phyloP scores from a whole-genome alignment of 2,329 filamentous ascomycete species.

The Alternaria sp. region DNA sequence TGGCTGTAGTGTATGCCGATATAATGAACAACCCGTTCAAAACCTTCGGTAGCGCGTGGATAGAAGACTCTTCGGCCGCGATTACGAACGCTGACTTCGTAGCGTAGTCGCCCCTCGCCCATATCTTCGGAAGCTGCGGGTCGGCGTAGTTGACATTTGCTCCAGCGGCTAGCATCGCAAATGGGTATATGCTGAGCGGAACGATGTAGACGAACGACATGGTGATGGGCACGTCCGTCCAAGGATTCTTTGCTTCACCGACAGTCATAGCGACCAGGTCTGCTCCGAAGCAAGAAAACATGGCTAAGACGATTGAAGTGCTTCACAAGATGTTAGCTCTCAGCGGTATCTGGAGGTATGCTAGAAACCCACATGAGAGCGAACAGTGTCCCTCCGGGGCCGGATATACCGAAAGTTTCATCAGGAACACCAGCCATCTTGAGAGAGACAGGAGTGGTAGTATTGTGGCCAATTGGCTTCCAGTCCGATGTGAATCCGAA shows the following conservation, averaged over 20 bases:
- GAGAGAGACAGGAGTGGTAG: conserved; percentile 3
- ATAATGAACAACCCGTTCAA: conserved; percentile 40
- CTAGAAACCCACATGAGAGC: conserved; percentile 33
- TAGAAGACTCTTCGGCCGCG: conserved; percentile 29
- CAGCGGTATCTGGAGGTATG: neutral
- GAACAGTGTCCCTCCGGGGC: conserved; percentile 33
- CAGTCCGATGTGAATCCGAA: conserved; percentile 30
- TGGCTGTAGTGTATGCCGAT: conserved; percentile 41
- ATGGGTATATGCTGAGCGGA: conserved; percentile 34
- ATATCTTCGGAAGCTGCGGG: conserved; percentile 29
- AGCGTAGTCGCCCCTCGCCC: conserved; percentile 8
- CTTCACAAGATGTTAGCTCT: conserved; percentile 11
- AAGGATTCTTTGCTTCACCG: conserved; percentile 39
- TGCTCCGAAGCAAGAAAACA: conserved; percentile 42
- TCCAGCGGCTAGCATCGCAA: conserved; percentile 35
- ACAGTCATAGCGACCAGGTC: conserved; percentile 42
- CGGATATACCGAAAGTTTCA: conserved; percentile 27
- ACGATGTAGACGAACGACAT: conserved; percentile 43
- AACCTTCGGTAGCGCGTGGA: conserved; percentile 27
- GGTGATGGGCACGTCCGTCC: conserved; percentile 36
- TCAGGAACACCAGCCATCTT: conserved; percentile 14
- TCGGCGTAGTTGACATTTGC: conserved; percentile 42
- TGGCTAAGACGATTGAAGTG: conserved; percentile 36
- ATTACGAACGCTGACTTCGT: conserved; percentile 36
- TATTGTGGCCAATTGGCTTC: conserved; percentile 30